These are phyloP conservation scores for Oldenlandia corymbosa DNA, from an alignment of 257 asterid genomes.

Conservation along the genomic window DNA sequence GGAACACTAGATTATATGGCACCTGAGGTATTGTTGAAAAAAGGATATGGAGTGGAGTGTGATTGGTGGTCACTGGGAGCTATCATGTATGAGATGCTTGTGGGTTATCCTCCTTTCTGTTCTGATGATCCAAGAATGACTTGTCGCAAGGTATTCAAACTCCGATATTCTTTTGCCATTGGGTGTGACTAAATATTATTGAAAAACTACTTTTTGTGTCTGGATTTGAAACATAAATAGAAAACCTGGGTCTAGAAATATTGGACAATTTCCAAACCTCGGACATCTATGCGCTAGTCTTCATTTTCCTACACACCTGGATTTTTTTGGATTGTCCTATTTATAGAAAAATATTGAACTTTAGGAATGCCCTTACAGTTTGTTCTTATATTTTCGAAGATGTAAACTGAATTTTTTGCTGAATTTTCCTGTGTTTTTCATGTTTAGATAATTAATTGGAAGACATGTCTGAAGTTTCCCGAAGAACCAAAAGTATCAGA, in stretches of 20 bases:
- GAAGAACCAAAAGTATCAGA: slow-evolving; percentile 80
- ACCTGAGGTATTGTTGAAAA: slow-evolving; percentile 87
- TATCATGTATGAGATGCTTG: slow-evolving; percentile 85
- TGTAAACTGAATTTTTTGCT: slow-evolving; percentile 4
- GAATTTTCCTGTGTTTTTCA: slow-evolving; percentile 8
- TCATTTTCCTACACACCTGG: neutral
- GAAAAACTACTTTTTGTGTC: neutral
- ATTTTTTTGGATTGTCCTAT: neutral
- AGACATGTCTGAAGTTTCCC: slow-evolving; percentile 84
- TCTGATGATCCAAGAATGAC: slow-evolving; percentile 98
- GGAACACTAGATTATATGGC: slow-evolving; percentile 99
- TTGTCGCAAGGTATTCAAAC: slow-evolving; percentile 79
- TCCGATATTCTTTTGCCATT: slow-evolving; percentile 4
- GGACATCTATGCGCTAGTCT: neutral
- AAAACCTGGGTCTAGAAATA: neutral
- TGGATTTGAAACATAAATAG: neutral
- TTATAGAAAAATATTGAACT: neutral
- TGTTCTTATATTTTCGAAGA: neutral
- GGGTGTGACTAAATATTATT: neutral
- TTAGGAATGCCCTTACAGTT: neutral
- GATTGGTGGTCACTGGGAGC: slow-evolving; percentile 99
- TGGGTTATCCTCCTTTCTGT: slow-evolving; percentile 95
- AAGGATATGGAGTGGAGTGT: slow-evolving; percentile 97
- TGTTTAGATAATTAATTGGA: slow-evolving; percentile 85
- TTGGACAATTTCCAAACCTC: neutral